A percentile compares a stretch with the other conserved stretches of the same genome.
Conservation (phyloP, 805 yeast genomes). For the Wickerhamomyces alni region DNA sequence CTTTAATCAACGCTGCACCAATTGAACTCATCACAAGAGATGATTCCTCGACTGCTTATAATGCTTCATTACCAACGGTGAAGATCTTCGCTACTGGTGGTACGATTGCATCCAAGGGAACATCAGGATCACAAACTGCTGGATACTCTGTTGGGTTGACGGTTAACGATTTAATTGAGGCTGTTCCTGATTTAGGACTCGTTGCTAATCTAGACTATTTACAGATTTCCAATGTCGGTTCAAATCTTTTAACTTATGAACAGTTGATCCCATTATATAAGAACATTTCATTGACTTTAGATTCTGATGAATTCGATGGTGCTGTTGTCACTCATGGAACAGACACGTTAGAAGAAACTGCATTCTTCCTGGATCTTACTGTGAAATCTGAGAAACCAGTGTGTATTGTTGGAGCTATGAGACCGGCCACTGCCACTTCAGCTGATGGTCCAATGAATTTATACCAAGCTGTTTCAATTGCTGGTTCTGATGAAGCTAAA, state of each 20-base stretch:
- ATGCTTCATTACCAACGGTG: conserved; percentile 19
- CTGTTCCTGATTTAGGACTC: conserved; percentile 50
- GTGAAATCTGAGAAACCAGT: conserved; percentile 29
- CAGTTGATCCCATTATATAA: conserved; percentile 40
- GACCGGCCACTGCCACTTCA: conserved; percentile 66
- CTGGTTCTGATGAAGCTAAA: conserved; percentile 40
- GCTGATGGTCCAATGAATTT: conserved; percentile 73
- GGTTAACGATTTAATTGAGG: conserved; percentile 43
- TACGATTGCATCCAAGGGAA: conserved; percentile 51
- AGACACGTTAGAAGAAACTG: conserved; percentile 63
- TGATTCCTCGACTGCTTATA: neutral
- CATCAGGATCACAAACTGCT: conserved; percentile 41
- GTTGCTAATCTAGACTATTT: conserved; percentile 53
- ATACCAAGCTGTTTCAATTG: conserved; percentile 61
- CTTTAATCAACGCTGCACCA: too few species aligned
- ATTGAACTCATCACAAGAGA: too few species aligned
- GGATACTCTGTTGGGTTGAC: conserved; percentile 49
- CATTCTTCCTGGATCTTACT: conserved; percentile 53
- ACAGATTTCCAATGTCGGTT: conserved; percentile 33
- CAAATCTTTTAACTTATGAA: conserved; percentile 46
- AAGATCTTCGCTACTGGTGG: conserved; percentile 56
- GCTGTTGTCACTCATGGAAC: conserved; percentile 67
- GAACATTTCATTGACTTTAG: conserved; percentile 39
- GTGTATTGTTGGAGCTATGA: conserved; percentile 52
- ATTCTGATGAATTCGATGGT: conserved; percentile 40